Evolutionary conservation across 1,139 yeast genomes (phyloP).

Genomic region (Taphrina communis): DNA sequence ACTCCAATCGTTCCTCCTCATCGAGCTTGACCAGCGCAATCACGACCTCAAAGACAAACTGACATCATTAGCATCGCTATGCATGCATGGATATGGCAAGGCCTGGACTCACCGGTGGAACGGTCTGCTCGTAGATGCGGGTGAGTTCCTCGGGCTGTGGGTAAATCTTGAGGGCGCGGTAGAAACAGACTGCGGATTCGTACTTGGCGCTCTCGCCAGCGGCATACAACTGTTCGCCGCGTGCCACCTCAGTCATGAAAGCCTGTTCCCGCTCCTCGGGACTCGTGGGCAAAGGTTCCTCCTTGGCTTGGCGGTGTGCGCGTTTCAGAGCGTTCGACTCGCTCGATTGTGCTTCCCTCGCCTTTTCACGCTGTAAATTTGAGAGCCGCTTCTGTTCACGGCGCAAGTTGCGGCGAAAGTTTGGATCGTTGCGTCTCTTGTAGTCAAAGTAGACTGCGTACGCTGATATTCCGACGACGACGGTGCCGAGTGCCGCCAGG

Average conservation of each 20-base stretch:
- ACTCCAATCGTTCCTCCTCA: constrained; percentile 32
- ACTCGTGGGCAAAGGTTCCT: constrained; percentile 77
- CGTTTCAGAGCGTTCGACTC: constrained; percentile 61
- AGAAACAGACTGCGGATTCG: constrained; percentile 86
- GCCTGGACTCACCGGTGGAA: constrained; percentile 38
- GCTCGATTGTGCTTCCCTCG: constrained; percentile 64
- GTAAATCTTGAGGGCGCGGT: constrained; percentile 91
- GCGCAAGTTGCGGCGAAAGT: constrained; percentile 62
- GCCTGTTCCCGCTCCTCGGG: constrained; percentile 72
- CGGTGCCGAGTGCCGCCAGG: constrained; percentile 26
- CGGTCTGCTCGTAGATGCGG: constrained; percentile 69
- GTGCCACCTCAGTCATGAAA: constrained; percentile 81
- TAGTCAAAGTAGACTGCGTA: constrained; percentile 91
- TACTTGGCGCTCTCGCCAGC: constrained; percentile 60
- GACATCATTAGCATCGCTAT: not conserved
- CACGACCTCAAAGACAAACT: constrained; percentile 37
- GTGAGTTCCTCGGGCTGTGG: constrained; percentile 93
- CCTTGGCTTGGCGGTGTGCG: constrained; percentile 65
- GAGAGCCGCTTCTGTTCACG: constrained; percentile 56
- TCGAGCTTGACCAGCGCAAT: constrained; percentile 35
- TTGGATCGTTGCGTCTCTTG: constrained; percentile 79
- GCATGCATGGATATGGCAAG: not conserved
- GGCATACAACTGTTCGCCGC: constrained; percentile 63
- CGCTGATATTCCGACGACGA: constrained; percentile 56
- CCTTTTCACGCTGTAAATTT: constrained; percentile 59